Percentiles rank a stretch among this genome's conserved stretches.
Conservation (phyloP, 2,329 filamentous ascomycete genomes). For the Pseudocercospora fijiensis region DNA sequence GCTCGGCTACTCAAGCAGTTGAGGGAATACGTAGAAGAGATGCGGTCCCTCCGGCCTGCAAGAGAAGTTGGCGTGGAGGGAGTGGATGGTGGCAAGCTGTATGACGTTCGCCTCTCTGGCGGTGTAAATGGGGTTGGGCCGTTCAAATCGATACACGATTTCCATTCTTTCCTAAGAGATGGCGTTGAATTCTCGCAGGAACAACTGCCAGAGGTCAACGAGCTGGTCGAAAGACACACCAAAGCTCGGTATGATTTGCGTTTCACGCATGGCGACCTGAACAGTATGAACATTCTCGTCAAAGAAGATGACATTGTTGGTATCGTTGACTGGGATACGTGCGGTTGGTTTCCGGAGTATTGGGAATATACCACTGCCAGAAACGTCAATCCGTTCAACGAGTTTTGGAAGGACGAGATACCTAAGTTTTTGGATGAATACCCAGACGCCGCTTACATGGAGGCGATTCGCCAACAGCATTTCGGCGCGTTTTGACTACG, state of each 20-base stretch:
- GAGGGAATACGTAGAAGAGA: constrained; percentile 17
- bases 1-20: constrained; percentile 15
- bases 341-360: constrained; percentile 51
- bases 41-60: constrained; percentile 11
- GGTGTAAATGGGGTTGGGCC: constrained; percentile 15
- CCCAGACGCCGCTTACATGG: background rate
- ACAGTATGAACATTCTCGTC: constrained; percentile 45
- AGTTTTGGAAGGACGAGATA: background rate
- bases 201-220: constrained; percentile 31
- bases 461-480: background rate
- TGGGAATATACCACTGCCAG: too few relatives aligned
- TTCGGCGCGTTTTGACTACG: constrained; percentile 1
- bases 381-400: constrained; percentile 31
- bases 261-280: constrained; percentile 19
- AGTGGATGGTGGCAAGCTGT: constrained; percentile 15
- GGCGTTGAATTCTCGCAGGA: constrained; percentile 7
- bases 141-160: constrained; percentile 20
- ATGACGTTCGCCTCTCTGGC: constrained; percentile 14
- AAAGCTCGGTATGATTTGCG: background rate
- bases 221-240: constrained; percentile 35
- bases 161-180: constrained; percentile 20
- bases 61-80: constrained; percentile 13
- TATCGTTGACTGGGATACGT: constrained; percentile 51
- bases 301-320: constrained; percentile 45
- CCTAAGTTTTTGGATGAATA: background rate